phyloP scores from a whole-genome alignment of 1,139 yeast genomes.

The Protomyces macrosporus region DNA sequence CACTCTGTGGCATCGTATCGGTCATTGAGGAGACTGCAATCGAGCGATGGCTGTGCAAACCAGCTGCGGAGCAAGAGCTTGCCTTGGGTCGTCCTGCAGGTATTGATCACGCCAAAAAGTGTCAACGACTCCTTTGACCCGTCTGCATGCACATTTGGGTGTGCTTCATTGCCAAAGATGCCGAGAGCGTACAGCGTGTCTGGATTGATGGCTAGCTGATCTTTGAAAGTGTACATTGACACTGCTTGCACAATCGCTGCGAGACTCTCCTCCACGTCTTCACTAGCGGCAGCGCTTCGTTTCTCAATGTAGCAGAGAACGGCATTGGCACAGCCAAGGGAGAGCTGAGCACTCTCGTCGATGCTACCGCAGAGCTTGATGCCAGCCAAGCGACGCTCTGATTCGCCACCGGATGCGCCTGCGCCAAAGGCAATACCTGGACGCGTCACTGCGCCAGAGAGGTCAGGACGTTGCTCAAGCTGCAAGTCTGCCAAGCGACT shows the following conservation, averaged over 20 bases:
- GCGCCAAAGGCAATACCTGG: not conserved
- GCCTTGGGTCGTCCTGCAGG: constrained; percentile 39
- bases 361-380: not conserved
- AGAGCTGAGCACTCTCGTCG: not conserved
- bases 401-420: not conserved
- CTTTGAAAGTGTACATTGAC: constrained; percentile 22
- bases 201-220: constrained; percentile 39
- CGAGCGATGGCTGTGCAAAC: constrained; percentile 41
- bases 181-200: constrained; percentile 40
- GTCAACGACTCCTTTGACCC: constrained; percentile 28
- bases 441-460: not conserved
- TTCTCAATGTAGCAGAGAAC: constrained; percentile 27
- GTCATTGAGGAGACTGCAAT: constrained; percentile 34
- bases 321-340: constrained; percentile 30
- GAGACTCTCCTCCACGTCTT: constrained; percentile 8
- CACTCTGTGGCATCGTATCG: constrained; percentile 38
- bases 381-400: not conserved
- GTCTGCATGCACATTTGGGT: constrained; percentile 30
- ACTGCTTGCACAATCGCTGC: constrained; percentile 18
- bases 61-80: constrained; percentile 38
- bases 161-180: constrained; percentile 35
- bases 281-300: constrained; percentile 20
- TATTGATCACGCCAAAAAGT: constrained; percentile 33
- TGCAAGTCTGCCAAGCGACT: constrained; percentile 17
- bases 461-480: not conserved